Percentiles rank a stretch among this genome's conserved stretches.
Conservation (phyloP, 495 filamentous ascomycete species). For the Aspergillus diversus region DNA sequence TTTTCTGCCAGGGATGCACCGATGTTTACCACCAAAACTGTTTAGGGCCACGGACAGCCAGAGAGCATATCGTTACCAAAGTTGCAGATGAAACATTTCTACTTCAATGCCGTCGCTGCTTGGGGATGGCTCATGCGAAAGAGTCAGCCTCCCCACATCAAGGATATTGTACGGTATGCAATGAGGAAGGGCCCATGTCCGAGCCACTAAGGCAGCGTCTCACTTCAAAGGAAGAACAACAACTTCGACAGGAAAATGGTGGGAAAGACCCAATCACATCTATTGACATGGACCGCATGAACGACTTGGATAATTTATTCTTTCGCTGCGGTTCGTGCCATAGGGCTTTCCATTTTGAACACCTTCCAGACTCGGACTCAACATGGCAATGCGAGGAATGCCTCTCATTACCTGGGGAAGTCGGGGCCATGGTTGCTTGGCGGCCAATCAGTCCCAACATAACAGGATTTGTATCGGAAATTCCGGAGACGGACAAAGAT, state of each 20-base stretch:
- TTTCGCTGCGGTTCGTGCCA: slow-evolving; percentile 82
- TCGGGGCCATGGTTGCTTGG: slow-evolving; percentile 84
- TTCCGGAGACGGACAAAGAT: slow-evolving; percentile 73
- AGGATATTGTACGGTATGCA: slow-evolving; percentile 71
- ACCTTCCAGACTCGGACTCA: slow-evolving; percentile 54
- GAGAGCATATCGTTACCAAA: slow-evolving; percentile 96
- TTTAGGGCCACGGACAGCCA: slow-evolving; percentile 67
- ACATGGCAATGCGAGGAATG: slow-evolving; percentile 81
- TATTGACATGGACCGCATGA: slow-evolving; percentile 65
- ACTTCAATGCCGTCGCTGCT: slow-evolving; percentile 86
- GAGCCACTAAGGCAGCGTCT: slow-evolving; percentile 69
- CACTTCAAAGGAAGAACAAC: slow-evolving; percentile 79
- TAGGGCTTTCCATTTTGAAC: slow-evolving; percentile 80
- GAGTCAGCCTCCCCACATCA: slow-evolving; percentile 70
- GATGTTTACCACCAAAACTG: slow-evolving; percentile 80
- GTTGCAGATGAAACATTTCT: slow-evolving; percentile 75
- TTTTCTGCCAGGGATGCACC: slow-evolving; percentile 92
- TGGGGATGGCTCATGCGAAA: slow-evolving; percentile 66
- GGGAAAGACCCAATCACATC: slow-evolving; percentile 75
- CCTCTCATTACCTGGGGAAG: slow-evolving; percentile 55
- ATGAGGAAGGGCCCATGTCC: slow-evolving; percentile 62
- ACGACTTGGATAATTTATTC: slow-evolving; percentile 74
- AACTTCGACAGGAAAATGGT: slow-evolving; percentile 72
- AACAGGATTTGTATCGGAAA: slow-evolving; percentile 50
- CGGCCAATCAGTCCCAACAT: slow-evolving; percentile 60